Evolutionary conservation across 2,329 filamentous ascomycete species (phyloP).

Genomic region (Verticillium albo-atrum): DNA sequence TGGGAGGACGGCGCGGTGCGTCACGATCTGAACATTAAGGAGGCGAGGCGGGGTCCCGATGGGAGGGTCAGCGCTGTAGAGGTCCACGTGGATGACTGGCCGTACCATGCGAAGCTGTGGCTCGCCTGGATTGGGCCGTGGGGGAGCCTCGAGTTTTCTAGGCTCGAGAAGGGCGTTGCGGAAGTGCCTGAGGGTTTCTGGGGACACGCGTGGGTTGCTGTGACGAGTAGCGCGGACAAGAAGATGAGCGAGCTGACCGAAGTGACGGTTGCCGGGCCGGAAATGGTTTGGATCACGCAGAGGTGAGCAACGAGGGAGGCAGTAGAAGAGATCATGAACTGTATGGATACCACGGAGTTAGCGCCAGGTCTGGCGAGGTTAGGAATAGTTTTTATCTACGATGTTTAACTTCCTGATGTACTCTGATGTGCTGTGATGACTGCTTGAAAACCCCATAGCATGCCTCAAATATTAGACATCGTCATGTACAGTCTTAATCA

Average conservation of each 20-base stretch:
- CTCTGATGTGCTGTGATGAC: too few relatives aligned
- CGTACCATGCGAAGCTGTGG: slow-evolving; percentile 13
- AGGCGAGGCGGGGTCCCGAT: slow-evolving; percentile 6
- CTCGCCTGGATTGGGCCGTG: slow-evolving; percentile 32
- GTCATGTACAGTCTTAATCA: too few relatives aligned
- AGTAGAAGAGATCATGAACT: neutral
- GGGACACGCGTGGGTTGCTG: slow-evolving; percentile 29
- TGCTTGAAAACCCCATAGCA: too few relatives aligned
- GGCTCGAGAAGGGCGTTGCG: slow-evolving; percentile 16
- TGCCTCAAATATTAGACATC: too few relatives aligned
- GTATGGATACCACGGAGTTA: neutral
- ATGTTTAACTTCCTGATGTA: too few relatives aligned
- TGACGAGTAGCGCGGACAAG: slow-evolving; percentile 20
- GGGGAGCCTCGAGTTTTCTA: slow-evolving; percentile 25
- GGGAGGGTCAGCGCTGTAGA: slow-evolving; percentile 3
- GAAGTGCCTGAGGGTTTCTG: slow-evolving; percentile 24
- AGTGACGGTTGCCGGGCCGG: slow-evolving; percentile 26
- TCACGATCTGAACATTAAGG: neutral
- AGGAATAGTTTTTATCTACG: too few relatives aligned
- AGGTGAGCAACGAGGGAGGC: neutral
- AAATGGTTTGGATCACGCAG: slow-evolving; percentile 26
- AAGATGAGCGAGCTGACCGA: slow-evolving; percentile 13
- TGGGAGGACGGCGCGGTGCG: neutral
- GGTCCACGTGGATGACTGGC: neutral
- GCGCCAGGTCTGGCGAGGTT: neutral